phyloP scores from a whole-genome alignment of 1,284 basidiomycete genomes.

The Puccinia horiana region DNA sequence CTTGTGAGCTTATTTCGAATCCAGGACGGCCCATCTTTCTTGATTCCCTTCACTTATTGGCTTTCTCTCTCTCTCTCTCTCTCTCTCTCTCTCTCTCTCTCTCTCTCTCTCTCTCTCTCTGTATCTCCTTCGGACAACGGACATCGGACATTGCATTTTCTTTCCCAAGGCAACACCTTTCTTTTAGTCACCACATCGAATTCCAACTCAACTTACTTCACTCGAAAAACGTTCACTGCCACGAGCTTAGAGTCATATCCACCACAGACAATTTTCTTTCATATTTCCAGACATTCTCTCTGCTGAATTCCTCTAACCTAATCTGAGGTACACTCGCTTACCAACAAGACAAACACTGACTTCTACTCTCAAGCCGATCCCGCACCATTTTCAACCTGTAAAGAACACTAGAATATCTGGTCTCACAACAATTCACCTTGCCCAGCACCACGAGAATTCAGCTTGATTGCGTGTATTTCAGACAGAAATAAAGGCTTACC shows the following conservation, averaged over 20 bases:
- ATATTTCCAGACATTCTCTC: background rate
- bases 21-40: too few relatives aligned
- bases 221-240: background rate
- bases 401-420: background rate
- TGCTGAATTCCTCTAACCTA: background rate
- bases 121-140: background rate
- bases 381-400: background rate
- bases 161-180: background rate
- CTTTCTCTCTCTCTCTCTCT: too few relatives aligned
- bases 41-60: too few relatives aligned
- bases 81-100: background rate
- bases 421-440: background rate
- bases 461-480: background rate
- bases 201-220: background rate
- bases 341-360: background rate
- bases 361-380: background rate
- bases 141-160: background rate
- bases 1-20: too few relatives aligned
- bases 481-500: background rate
- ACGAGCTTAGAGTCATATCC: background rate
- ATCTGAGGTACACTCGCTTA: background rate
- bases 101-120: background rate
- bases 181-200: background rate
- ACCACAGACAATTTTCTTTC: constrained; percentile 8
- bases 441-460: background rate